These are phyloP conservation scores for Beta corolliflora DNA, from an alignment of 179 eudicot species.

Conservation along the genomic window DNA sequence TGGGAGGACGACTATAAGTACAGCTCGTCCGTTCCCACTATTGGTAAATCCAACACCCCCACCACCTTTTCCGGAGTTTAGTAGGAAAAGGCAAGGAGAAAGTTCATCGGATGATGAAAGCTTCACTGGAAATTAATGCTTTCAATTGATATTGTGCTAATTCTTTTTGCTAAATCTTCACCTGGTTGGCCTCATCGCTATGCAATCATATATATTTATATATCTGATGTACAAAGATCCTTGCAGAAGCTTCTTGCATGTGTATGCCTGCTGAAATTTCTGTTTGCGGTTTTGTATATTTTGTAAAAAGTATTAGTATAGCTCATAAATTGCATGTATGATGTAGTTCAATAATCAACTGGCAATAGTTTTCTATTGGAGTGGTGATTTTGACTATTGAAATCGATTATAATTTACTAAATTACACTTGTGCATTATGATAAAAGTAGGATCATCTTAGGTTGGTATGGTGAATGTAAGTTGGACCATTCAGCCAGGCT, in stretches of 20 bases:
- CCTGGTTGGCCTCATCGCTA: constrained; percentile 1
- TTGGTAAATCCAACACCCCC: constrained; percentile 32
- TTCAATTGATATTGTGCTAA: background rate
- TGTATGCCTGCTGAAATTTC: background rate
- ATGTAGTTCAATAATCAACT: background rate
- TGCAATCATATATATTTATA: constrained; percentile 8
- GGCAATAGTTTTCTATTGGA: background rate
- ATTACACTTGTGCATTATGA: no score
- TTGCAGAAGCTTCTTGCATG: background rate
- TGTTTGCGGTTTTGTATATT: background rate
- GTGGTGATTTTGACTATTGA: no score
- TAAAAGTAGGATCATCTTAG: background rate
- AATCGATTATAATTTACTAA: background rate
- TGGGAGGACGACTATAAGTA: constrained; percentile 58
- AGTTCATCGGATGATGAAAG: constrained; percentile 34
- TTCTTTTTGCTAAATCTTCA: constrained; percentile 9
- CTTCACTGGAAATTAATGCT: constrained; percentile 3
- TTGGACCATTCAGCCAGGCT: background rate
- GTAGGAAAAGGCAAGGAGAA: constrained; percentile 18
- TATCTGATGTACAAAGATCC: constrained; percentile 12
- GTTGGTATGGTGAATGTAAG: background rate
- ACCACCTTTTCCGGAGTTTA: constrained; percentile 47
- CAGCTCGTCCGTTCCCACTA: constrained; percentile 34
- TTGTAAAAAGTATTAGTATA: constrained; percentile 8
- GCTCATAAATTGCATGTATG: background rate